Conservation (phyloP, 2,329 filamentous ascomycete species). For the Penicillium sp. region DNA sequence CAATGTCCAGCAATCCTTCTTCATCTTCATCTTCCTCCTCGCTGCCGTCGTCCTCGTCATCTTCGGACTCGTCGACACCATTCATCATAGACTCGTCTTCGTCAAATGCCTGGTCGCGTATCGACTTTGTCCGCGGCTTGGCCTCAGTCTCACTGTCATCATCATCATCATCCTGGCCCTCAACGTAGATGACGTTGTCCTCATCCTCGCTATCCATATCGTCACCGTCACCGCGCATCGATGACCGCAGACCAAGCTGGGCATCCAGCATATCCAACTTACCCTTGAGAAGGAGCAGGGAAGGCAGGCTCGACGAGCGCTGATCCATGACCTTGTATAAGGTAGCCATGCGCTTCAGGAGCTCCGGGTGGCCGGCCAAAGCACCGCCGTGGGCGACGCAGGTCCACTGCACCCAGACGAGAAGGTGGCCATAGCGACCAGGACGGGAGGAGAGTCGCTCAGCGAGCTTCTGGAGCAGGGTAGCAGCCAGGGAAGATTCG, state of each 20-base stretch:
- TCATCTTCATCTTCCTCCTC: constrained; percentile 53
- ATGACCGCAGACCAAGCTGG: constrained; percentile 77
- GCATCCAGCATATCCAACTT: constrained; percentile 92
- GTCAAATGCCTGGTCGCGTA: constrained; percentile 39
- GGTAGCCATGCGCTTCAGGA: constrained; percentile 72
- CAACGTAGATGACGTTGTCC: constrained; percentile 79
- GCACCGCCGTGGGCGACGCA: constrained; percentile 89
- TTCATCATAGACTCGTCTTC: constrained; percentile 45
- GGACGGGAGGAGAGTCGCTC: constrained; percentile 83
- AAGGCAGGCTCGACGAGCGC: constrained; percentile 76
- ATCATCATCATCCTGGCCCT: constrained; percentile 68
- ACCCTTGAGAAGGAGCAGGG: constrained; percentile 83
- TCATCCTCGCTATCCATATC: constrained; percentile 57
- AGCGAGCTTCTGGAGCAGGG: constrained; percentile 77
- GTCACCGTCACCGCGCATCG: constrained; percentile 56
- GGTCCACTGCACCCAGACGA: constrained; percentile 96
- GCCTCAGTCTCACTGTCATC: constrained; percentile 41
- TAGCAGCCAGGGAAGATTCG: constrained; percentile 77
- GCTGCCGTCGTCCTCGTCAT: constrained; percentile 55
- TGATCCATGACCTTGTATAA: constrained; percentile 86
- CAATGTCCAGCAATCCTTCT: constrained; percentile 44
- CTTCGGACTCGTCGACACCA: constrained; percentile 44
- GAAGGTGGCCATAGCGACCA: constrained; percentile 82
- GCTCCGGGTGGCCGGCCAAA: constrained; percentile 78
- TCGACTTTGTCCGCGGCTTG: constrained; percentile 38